phyloP scores from a whole-genome alignment of 805 yeast genomes.

The Jamesozyma hellenica region DNA sequence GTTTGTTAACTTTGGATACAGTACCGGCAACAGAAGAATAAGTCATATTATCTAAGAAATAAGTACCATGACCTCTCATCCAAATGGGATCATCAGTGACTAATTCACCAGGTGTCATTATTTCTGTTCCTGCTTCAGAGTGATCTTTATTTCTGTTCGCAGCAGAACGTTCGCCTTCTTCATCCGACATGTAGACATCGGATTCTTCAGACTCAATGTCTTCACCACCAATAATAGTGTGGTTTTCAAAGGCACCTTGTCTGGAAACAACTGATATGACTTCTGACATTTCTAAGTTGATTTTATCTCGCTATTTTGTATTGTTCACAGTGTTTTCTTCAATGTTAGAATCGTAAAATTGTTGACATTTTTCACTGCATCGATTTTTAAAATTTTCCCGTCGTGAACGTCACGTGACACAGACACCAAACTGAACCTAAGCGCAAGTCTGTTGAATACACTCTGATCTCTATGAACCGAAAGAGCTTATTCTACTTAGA shows the following conservation, averaged over 20 bases:
- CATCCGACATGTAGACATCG: not conserved
- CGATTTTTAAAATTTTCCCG: not conserved
- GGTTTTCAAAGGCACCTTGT: slow-evolving; percentile 21
- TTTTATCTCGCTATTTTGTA: too few species aligned
- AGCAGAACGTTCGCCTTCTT: slow-evolving; percentile 19
- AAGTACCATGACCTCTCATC: slow-evolving; percentile 99
- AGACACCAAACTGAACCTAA: too few species aligned
- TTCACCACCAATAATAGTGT: slow-evolving; percentile 23
- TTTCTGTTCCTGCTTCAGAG: slow-evolving; percentile 18
- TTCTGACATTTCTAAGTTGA: slow-evolving; percentile 14
- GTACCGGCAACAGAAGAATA: slow-evolving; percentile 90
- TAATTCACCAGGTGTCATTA: slow-evolving; percentile 92
- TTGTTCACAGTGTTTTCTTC: too few species aligned
- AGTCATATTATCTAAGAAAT: slow-evolving; percentile 61
- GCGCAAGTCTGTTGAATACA: too few species aligned
- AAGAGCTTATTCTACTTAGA: too few species aligned
- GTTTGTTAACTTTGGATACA: slow-evolving; percentile 73
- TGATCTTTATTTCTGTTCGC: slow-evolving; percentile 23
- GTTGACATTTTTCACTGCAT: too few species aligned
- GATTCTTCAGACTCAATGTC: slow-evolving; percentile 32
- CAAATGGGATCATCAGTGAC: slow-evolving; percentile 93
- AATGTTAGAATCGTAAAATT: too few species aligned
- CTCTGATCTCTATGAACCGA: too few species aligned
- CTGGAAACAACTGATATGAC: slow-evolving; percentile 23
- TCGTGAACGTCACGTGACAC: too few species aligned